Conservation (phyloP, 2,329 filamentous ascomycete species). For the Bipolaris cookei region DNA sequence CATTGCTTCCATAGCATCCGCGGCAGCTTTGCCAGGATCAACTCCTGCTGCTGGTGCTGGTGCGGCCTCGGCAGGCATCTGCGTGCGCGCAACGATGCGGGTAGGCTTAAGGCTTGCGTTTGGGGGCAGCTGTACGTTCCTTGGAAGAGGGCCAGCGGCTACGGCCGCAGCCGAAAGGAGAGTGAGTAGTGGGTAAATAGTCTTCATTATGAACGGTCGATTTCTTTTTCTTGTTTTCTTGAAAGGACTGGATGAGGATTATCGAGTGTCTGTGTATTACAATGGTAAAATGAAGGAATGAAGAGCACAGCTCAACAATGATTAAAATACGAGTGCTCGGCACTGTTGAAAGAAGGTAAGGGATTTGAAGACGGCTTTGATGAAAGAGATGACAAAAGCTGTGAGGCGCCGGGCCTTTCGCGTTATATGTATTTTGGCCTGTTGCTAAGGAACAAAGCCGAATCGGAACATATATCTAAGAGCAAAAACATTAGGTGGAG, state of each 20-base stretch:
- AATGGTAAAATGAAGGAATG: constrained; percentile 21
- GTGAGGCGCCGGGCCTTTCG: neutral
- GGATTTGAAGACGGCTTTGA: constrained; percentile 14
- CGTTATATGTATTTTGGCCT: constrained; percentile 20
- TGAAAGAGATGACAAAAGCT: constrained; percentile 8
- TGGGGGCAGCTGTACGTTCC: constrained; percentile 3
- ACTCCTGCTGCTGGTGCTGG: constrained; percentile 17
- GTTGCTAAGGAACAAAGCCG: constrained; percentile 8
- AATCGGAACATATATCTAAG: constrained; percentile 11
- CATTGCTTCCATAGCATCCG: constrained; percentile 16
- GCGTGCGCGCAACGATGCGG: constrained; percentile 19
- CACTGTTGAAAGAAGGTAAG: constrained; percentile 25
- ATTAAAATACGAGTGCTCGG: constrained; percentile 33
- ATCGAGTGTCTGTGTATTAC: constrained; percentile 7
- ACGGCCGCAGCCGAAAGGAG: constrained; percentile 29
- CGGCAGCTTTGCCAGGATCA: constrained; percentile 15
- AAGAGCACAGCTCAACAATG: constrained; percentile 31
- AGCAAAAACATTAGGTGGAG: constrained; percentile 19
- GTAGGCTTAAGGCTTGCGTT: constrained; percentile 15
- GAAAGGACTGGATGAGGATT: constrained; percentile 4
- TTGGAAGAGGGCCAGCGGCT: constrained; percentile 29
- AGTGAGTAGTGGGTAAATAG: constrained; percentile 31
- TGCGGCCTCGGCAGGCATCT: constrained; percentile 12
- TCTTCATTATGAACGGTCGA: constrained; percentile 30
- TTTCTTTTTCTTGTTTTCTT: neutral